These are phyloP conservation scores for Croton setiger DNA, from an alignment of 441 rosid species.

Conservation along the genomic window DNA sequence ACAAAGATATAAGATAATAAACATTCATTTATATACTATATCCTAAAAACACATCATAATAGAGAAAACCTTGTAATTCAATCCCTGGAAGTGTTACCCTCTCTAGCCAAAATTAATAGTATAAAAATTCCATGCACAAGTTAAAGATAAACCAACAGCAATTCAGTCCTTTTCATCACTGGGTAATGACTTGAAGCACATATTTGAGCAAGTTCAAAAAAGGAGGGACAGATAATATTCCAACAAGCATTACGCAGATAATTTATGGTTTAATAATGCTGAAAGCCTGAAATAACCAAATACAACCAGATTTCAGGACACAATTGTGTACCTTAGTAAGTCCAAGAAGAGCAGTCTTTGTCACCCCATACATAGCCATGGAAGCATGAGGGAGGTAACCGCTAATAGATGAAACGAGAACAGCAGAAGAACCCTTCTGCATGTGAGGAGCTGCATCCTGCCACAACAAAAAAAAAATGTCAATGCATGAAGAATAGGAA, in stretches of 20 bases:
- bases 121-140: background rate
- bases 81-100: background rate
- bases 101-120: background rate
- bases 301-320: background rate
- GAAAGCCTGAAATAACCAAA: background rate
- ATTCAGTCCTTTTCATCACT: background rate
- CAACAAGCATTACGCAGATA: background rate
- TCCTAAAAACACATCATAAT: background rate
- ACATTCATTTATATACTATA: background rate
- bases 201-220: background rate
- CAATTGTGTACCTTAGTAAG: slow-evolving; percentile 61
- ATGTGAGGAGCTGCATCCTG: slow-evolving; percentile 83
- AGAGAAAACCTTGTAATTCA: background rate
- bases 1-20: background rate
- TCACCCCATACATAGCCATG: slow-evolving; percentile 89
- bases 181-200: background rate
- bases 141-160: background rate
- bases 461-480: slow-evolving; percentile 1
- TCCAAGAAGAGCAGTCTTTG: slow-evolving; percentile 92
- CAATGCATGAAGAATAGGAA: background rate
- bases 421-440: slow-evolving; percentile 70
- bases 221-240: background rate
- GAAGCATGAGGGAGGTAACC: slow-evolving; percentile 59
- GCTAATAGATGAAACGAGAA: slow-evolving; percentile 70
- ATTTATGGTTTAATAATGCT: background rate